phyloP scores from a whole-genome alignment of 768 basidiomycete genomes.

The Collybia nuda region DNA sequence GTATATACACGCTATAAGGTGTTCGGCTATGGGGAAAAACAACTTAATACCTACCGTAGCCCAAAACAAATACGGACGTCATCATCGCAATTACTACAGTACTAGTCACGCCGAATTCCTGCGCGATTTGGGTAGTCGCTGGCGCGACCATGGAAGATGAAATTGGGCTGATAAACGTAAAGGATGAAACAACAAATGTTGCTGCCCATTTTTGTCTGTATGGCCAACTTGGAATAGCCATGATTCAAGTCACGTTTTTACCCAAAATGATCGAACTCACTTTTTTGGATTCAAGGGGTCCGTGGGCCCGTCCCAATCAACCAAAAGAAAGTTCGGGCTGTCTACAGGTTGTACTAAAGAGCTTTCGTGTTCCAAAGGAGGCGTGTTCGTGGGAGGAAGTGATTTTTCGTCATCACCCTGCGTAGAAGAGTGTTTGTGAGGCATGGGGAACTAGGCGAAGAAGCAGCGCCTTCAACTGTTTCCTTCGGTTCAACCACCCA shows the following conservation, averaged over 20 bases:
- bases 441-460: background rate
- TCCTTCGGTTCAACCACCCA: background rate
- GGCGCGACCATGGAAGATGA: constrained; percentile 79
- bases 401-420: background rate
- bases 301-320: constrained; percentile 65
- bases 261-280: constrained; percentile 25
- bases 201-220: constrained; percentile 62
- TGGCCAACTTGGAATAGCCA: constrained; percentile 46
- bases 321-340: constrained; percentile 24
- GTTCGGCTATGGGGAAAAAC: background rate
- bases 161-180: constrained; percentile 68
- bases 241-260: background rate
- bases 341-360: background rate
- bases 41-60: constrained; percentile 45
- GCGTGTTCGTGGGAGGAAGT: background rate
- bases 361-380: background rate
- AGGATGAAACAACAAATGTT: constrained; percentile 61
- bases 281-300: constrained; percentile 62
- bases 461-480: background rate
- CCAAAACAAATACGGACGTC: constrained; percentile 52
- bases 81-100: constrained; percentile 50
- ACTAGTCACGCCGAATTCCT: constrained; percentile 55
- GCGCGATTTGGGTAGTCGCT: constrained; percentile 49
- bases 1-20: background rate
- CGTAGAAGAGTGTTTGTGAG: background rate